Evolutionary conservation across 2,329 filamentous ascomycete species (phyloP), one percentile per base, ranked within the genome.

Genomic region (Aspergillus tubingensis): DNA sequence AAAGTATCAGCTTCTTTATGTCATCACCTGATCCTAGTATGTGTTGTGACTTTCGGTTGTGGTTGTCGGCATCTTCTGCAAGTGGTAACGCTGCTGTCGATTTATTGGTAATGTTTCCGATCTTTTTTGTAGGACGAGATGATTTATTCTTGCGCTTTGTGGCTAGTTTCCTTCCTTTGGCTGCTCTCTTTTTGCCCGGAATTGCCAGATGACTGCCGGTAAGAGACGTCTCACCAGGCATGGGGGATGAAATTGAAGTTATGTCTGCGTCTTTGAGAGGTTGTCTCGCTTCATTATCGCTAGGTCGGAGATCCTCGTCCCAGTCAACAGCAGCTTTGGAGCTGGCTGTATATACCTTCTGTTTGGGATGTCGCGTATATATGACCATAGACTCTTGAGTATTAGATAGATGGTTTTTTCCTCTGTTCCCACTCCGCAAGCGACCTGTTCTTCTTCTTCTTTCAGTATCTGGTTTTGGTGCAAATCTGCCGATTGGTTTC

Each of bases 271-370:
- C 50, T 21, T 54, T 60, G 6, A 39, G 6, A 39, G 38, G 50
- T 5, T 19, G n/a, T 30, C 11, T 13, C 32, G 4, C 30, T 13
- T 64, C 66, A 6, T 65, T 64, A 11, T 68, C 66, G 32, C 67
- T 74, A 25, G 66, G 67, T 13, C 70, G 67, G 39, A 73, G 61
- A 30, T 71, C 70, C 63, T 75, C 70, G 50, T 71, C 69, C 72
- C 70, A 73, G 52, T 74, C 69, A 13, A 74, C 67, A 15, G 63
- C 57, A 3, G 43, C 52, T 43, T 66, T 65, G 5, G 59, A 53
- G 11, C 59, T 57, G 4, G 61, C 32, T 43, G 54, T 66, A 55
- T 69, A 64, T 8, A 54, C 60, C 15, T 69, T 69, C 36, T 57
- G 67, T 11, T 58, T 62, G 4, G 61, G 56, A 13, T 59, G 61